These are phyloP conservation scores for Theileria annulata DNA, from an alignment of 169 alveolate species.

Conservation along the genomic window DNA sequence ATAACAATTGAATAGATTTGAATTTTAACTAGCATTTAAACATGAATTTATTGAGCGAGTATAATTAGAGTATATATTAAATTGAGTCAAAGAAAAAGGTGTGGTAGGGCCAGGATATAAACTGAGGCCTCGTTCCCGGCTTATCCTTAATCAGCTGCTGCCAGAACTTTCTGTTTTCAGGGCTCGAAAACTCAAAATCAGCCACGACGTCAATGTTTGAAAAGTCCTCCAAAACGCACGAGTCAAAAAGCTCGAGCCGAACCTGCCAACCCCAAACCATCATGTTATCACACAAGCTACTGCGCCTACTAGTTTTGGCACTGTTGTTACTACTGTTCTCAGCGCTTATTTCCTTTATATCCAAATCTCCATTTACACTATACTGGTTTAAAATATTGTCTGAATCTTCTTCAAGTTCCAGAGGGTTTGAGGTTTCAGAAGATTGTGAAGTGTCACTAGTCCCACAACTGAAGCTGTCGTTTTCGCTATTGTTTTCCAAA, in stretches of 20 bases:
- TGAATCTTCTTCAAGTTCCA: neutral
- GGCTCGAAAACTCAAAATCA: conserved; percentile 53
- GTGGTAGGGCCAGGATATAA: conserved; percentile 55
- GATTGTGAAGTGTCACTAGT: neutral
- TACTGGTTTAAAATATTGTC: neutral
- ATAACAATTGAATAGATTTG: conserved; percentile 8
- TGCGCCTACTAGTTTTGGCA: neutral
- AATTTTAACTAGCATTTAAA: neutral
- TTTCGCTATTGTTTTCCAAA: conserved; percentile 13
- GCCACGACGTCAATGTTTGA: neutral
- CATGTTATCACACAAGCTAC: neutral
- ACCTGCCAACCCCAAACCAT: conserved; percentile 58
- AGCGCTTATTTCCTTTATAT: neutral
- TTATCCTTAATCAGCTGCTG: conserved; percentile 1
- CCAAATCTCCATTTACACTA: neutral
- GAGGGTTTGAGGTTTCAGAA: neutral
- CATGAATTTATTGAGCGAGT: neutral
- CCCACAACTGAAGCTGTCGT: conserved; percentile 12
- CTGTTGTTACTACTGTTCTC: neutral
- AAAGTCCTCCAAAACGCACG: neutral
- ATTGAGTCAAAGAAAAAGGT: conserved; percentile 24
- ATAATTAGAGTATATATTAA: neutral
- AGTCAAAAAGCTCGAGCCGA: conserved; percentile 21
- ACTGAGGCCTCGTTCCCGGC: neutral
- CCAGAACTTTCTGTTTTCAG: conserved; percentile 59